Evolutionary conservation across 2,329 filamentous ascomycete species (phyloP), one percentile per base, ranked within the genome.

Genomic region (Uncinocarpus reesii): DNA sequence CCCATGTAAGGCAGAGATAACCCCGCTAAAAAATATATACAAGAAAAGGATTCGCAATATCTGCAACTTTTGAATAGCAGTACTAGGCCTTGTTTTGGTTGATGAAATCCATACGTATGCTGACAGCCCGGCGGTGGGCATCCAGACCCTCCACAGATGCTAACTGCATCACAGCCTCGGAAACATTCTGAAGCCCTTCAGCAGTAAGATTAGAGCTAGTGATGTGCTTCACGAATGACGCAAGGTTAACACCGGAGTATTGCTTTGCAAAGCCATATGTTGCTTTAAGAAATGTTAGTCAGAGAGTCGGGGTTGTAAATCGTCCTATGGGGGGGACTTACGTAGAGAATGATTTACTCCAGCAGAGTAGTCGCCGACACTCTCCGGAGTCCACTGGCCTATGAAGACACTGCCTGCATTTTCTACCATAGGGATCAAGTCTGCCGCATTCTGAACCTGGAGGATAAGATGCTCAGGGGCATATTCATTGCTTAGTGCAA

Each of bases 201-300:
- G 81, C 79, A 1, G 87, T 94, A 53, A 98, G 75, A 65, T 94
- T 86, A 0, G 88, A 87, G 70, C 86, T 92, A 31, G 92, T 98
- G 61, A 98, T 95, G 73, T 96, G 88, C 73, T 98, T 98, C 65
- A 95, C 78, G 69, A 95, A 98, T 2, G 90, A 96, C 26, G 80
- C 87, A 4, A 98, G 78, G 66, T 95, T 98, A 62, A 98, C 92
- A 45, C 92, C 92, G 4, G 88, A 95, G 72, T 98, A 98, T 67
- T 98, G 92, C 71, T 94, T 95, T 42, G 92, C 92, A 61, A 94
- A 98, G 34, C 92, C 92, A 62, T 96, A 98, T 0, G 92, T 98
- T 45, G 92, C 88, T 94, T 57, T 21, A 46, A 48, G 34, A 54
- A 37, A 50, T 49, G 49, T 62, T 61, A 63, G 60, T 42, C 35